These are phyloP conservation scores for Camellia granthamiana DNA, from an alignment of 148 eudicot genomes.

Conservation along the genomic window DNA sequence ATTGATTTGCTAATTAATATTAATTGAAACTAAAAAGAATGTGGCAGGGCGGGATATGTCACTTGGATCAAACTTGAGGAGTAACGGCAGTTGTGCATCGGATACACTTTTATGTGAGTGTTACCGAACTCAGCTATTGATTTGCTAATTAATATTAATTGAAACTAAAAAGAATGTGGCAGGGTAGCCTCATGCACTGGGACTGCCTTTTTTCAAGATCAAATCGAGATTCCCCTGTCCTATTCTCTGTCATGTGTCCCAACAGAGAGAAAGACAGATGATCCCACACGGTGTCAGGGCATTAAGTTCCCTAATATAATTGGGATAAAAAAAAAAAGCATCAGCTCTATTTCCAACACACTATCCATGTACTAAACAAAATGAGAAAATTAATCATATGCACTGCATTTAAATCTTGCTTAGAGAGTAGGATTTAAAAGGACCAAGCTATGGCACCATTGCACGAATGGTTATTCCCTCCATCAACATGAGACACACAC, in stretches of 20 bases:
- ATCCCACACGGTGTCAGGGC: too few relatives aligned
- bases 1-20: not conserved
- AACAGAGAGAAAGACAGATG: too few relatives aligned
- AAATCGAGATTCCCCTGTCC: too few relatives aligned
- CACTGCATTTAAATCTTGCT: not conserved
- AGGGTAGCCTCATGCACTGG: too few relatives aligned
- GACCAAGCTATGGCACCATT: not conserved
- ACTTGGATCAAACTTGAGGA: conserved; percentile 16
- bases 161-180: not conserved
- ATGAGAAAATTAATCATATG: not conserved
- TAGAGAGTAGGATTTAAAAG: not conserved
- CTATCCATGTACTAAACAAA: not conserved
- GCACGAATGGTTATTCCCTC: not conserved
- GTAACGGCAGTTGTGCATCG: not conserved
- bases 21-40: not conserved
- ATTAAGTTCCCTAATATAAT: not conserved
- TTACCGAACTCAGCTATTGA: not conserved
- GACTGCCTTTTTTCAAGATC: too few relatives aligned
- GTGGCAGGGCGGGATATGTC: not conserved
- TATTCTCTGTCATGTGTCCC: too few relatives aligned
- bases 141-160: not conserved
- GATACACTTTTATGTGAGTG: conserved; percentile 19
- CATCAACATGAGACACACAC: not conserved
- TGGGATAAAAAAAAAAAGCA: not conserved
- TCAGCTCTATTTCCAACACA: not conserved